phyloP scores from a whole-genome alignment of 2,329 filamentous ascomycete species.

The Nakataea oryzae region DNA sequence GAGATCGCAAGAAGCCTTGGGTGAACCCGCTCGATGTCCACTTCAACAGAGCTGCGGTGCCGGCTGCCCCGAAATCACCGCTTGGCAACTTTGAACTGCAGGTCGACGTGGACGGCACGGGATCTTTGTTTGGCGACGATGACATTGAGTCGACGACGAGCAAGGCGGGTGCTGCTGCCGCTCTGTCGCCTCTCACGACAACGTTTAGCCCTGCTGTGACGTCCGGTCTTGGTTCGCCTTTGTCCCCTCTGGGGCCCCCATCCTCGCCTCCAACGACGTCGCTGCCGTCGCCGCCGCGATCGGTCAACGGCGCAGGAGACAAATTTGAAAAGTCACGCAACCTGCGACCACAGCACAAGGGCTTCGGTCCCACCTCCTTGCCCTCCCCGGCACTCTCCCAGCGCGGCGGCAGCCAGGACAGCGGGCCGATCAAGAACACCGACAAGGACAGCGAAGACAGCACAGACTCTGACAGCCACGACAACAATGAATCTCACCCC shows the following conservation, averaged over 20 bases:
- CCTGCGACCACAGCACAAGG: slow-evolving; percentile 5
- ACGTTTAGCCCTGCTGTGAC: neutral
- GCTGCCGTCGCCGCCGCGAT: slow-evolving; percentile 22
- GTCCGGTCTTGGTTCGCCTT: neutral
- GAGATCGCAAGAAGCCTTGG: slow-evolving; percentile 24
- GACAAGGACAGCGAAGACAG: neutral
- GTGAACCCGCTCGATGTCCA: slow-evolving; percentile 38
- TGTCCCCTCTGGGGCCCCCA: neutral
- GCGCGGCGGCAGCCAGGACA: slow-evolving; percentile 27
- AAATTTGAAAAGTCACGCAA: neutral
- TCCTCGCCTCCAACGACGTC: slow-evolving; percentile 2
- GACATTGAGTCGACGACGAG: slow-evolving; percentile 15
- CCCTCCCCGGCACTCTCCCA: slow-evolving; percentile 32
- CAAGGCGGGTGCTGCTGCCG: neutral
- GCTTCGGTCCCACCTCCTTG: slow-evolving; percentile 19
- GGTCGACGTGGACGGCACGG: slow-evolving; percentile 12
- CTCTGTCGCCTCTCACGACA: neutral
- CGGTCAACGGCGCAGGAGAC: slow-evolving; percentile 12
- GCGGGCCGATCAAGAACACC: slow-evolving; percentile 5
- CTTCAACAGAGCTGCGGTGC: slow-evolving; percentile 20
- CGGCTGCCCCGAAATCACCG: slow-evolving; percentile 23
- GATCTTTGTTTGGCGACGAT: slow-evolving; percentile 20
- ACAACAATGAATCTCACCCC: neutral
- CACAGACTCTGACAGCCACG: neutral
- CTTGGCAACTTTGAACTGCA: slow-evolving; percentile 29